phyloP scores from a whole-genome alignment of 148 eudicot genomes.

The Fallopia convolvulus region DNA sequence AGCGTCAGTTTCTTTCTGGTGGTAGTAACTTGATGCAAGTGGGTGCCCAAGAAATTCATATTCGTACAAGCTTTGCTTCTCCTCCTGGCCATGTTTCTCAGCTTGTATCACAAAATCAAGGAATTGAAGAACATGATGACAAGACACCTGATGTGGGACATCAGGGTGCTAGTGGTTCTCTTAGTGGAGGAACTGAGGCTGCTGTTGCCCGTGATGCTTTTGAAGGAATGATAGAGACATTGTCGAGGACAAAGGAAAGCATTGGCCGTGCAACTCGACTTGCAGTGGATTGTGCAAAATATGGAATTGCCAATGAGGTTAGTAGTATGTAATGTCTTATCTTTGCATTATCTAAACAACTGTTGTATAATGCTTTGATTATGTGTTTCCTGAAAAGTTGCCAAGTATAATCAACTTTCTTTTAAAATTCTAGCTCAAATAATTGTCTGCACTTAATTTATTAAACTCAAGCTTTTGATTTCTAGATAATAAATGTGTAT shows the following conservation, averaged over 20 bases:
- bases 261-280: slow-evolving; percentile 99
- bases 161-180: slow-evolving; percentile 43
- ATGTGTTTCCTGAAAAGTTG: neutral
- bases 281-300: slow-evolving; percentile 96
- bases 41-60: slow-evolving; percentile 27
- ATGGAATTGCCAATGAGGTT: slow-evolving; percentile 95
- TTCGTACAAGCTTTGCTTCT: slow-evolving; percentile 36
- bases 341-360: neutral
- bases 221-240: slow-evolving; percentile 98
- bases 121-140: slow-evolving; percentile 53
- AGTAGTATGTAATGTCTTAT: slow-evolving; percentile 11
- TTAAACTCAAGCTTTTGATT: neutral
- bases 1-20: slow-evolving; percentile 30
- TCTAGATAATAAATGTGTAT: neutral
- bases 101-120: slow-evolving; percentile 29
- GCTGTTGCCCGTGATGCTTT: slow-evolving; percentile 99
- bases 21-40: slow-evolving; percentile 29
- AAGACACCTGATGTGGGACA: slow-evolving; percentile 48
- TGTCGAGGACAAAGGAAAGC: slow-evolving; percentile 96
- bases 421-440: neutral
- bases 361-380: neutral
- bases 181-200: slow-evolving; percentile 94
- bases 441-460: neutral
- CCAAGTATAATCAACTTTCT: neutral
- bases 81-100: slow-evolving; percentile 31